Conservation (phyloP, 495 filamentous ascomycete species). For the Haplographium delicatum region DNA sequence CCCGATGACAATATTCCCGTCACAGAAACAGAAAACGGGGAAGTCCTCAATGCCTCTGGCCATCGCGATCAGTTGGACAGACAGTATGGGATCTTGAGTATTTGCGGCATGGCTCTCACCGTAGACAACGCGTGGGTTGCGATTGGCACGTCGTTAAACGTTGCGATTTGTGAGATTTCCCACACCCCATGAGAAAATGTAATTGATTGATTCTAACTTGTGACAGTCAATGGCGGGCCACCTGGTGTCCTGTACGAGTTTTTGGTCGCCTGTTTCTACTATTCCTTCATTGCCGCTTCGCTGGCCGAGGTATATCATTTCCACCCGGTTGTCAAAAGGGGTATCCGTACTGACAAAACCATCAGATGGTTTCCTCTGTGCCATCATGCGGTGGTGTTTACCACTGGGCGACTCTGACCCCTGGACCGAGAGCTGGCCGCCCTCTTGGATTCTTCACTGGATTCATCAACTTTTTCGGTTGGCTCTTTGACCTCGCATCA, state of each 20-base stretch:
- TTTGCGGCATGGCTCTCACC: conserved; percentile 50
- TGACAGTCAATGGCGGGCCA: conserved; percentile 48
- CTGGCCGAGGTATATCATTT: conserved; percentile 34
- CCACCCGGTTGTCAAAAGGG: neutral
- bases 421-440: conserved; percentile 61
- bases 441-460: conserved; percentile 71
- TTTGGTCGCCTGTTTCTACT: conserved; percentile 39
- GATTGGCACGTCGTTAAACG: conserved; percentile 44
- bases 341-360: conserved; percentile 25
- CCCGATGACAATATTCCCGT: neutral
- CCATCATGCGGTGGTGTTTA: conserved; percentile 78
- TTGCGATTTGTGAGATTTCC: conserved; percentile 43
- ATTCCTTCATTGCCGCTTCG: conserved; percentile 39
- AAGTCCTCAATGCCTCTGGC: conserved; percentile 45
- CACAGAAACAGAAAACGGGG: neutral
- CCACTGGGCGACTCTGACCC: conserved; percentile 77
- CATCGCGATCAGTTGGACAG: conserved; percentile 50
- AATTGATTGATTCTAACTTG: neutral
- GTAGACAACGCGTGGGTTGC: conserved; percentile 54
- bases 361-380: conserved; percentile 67
- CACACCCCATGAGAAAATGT: conserved; percentile 9
- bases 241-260: conserved; percentile 54
- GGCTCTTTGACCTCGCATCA: conserved; percentile 63
- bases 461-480: conserved; percentile 75
- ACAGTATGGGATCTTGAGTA: conserved; percentile 47